Base-by-base conservation (phyloP, 2,329 filamentous ascomycete genomes). In the Colletotrichum theobromicola region DNA sequence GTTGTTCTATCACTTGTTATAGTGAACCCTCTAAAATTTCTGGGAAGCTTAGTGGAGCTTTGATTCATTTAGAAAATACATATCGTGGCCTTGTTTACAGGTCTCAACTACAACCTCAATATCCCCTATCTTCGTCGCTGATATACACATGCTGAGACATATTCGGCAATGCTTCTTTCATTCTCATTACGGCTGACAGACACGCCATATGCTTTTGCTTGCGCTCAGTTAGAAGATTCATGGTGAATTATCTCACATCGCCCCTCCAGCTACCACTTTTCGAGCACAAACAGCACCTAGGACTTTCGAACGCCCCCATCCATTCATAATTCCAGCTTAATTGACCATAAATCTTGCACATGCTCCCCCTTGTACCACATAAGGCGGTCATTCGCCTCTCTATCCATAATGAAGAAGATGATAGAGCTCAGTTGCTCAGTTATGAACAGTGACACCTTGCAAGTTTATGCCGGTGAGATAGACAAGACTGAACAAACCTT, bases 301-400 rank as follows among this genome's bases (percentile, higher is more conserved):
- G 1, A 8, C 16, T 0, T 37, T 37, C 8, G 34, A 13, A 0
- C 16, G 15, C 34, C 15, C 15, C 34, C 2, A 37, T 37, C 8
- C 34, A 16, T 16, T 6, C 34, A 8, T 4, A 7, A 1, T 37
- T 4, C 34, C 15, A 37, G 34, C 34, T 37, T 15, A 37, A 16
- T 4, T 15, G 16, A 6, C 1, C 34, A 7, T 1, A 1, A 7
- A 16, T 37, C 34, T 16, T 1, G 6, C 8, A 37, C 13, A 37
- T 3, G 7, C 8, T 16, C 34, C 16, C 34, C 15, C n/a, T n/a
- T n/a, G n/a, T n/a, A n/a, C n/a, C n/a, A n/a, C n/a, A n/a, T n/a
- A n/a, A n/a, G n/a, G n/a, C n/a, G n/a, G n/a, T n/a, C n/a, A n/a
- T n/a, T n/a, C n/a, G n/a, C 7, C 35, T 18, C 16, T n/a, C 35